phyloP scores from a whole-genome alignment of 2,329 filamentous ascomycete species.

The Acarospora socialis region DNA sequence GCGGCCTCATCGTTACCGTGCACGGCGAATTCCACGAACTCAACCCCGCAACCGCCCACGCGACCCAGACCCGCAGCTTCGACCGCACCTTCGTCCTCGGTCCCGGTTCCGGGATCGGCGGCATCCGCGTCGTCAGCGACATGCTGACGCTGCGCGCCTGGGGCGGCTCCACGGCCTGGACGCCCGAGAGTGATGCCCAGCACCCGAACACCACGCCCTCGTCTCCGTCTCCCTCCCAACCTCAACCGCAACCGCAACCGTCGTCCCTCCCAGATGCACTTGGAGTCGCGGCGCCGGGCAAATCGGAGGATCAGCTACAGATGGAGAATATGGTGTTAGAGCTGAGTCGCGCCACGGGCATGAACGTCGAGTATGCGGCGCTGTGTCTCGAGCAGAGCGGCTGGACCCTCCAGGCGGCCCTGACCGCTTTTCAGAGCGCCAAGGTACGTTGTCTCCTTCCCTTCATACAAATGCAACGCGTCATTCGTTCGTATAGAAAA shows the following conservation, averaged over 20 bases:
- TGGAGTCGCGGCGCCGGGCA: conserved; percentile 28
- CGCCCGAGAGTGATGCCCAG: conserved; percentile 24
- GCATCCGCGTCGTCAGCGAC: conserved; percentile 66
- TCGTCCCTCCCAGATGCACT: conserved; percentile 22
- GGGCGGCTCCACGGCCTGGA: conserved; percentile 40
- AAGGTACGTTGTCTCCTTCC: no score
- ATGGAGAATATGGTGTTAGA: conserved; percentile 56
- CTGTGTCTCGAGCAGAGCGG: conserved; percentile 66
- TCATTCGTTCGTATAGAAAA: no score
- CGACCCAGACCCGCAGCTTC: conserved; percentile 56
- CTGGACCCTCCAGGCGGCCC: conserved; percentile 67
- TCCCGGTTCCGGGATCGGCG: conserved; percentile 51
- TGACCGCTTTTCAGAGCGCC: conserved; percentile 60
- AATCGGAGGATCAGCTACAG: conserved; percentile 38
- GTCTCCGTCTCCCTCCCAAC: conserved; percentile 15
- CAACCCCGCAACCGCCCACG: conserved; percentile 40
- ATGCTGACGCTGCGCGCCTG: conserved; percentile 60
- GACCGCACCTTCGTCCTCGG: conserved; percentile 69
- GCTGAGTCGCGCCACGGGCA: conserved; percentile 61
- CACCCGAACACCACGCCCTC: conserved; percentile 25
- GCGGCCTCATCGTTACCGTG: conserved; percentile 63
- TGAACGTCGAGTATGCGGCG: conserved; percentile 65
- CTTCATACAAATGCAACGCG: no score
- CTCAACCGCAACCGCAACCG: neutral
- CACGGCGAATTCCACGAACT: conserved; percentile 75